Evolutionary conservation across 108 stramenopile species (phyloP).

Genomic region (Pseudonitzschia delicatissima): DNA sequence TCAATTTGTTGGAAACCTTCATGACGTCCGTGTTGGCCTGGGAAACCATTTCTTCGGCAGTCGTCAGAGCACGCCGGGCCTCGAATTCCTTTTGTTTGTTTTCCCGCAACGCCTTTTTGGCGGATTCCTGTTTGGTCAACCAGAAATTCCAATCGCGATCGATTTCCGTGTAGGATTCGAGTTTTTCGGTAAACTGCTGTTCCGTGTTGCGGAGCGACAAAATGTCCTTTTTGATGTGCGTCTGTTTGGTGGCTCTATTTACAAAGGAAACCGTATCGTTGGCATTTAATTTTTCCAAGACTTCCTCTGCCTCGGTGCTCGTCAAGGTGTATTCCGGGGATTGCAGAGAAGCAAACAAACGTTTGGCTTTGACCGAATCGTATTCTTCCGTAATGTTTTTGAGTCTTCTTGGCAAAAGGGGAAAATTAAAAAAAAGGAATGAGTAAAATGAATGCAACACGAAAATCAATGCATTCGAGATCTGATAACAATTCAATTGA

Average conservation of each 20-base stretch:
- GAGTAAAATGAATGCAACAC: not conserved
- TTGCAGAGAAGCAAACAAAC: slow-evolving; percentile 38
- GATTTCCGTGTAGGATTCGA: slow-evolving; percentile 10
- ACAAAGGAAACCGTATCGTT: slow-evolving; percentile 8
- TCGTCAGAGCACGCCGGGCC: slow-evolving; percentile 25
- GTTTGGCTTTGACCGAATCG: slow-evolving; percentile 23
- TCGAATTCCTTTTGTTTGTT: slow-evolving; percentile 21
- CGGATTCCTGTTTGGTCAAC: slow-evolving; percentile 16
- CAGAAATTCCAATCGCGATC: slow-evolving; percentile 26
- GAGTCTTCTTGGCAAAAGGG: slow-evolving; percentile 4
- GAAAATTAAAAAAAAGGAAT: not conserved
- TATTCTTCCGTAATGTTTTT: slow-evolving; percentile 24
- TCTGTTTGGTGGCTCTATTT: slow-evolving; percentile 17
- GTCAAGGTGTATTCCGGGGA: slow-evolving; percentile 28
- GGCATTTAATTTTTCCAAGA: slow-evolving; percentile 21
- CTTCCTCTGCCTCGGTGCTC: slow-evolving; percentile 27
- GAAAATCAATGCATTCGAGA: not conserved
- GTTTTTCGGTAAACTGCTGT: slow-evolving; percentile 24
- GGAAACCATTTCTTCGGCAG: slow-evolving; percentile 23
- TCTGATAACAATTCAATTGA: not conserved
- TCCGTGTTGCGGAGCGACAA: slow-evolving; percentile 21
- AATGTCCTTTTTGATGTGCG: slow-evolving; percentile 36
- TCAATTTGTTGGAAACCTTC: slow-evolving; percentile 8
- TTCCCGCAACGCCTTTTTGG: not conserved
- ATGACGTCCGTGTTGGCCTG: slow-evolving; percentile 23